Evolutionary conservation across 495 filamentous ascomycete genomes (phyloP).

Genomic region (Daldinia vernicosa): DNA sequence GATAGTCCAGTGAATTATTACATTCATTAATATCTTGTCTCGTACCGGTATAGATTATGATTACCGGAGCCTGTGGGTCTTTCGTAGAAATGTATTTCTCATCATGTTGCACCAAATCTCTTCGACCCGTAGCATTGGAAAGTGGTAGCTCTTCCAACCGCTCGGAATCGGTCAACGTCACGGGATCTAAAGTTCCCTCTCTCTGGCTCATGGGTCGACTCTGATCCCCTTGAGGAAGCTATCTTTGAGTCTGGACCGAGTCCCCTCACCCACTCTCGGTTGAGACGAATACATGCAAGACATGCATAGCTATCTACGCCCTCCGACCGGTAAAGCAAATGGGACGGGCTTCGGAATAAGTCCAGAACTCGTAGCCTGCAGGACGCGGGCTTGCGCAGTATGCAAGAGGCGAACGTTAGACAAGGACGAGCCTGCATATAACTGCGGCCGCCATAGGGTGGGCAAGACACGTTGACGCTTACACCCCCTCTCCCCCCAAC

Average conservation of each 20-base stretch:
- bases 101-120: not conserved
- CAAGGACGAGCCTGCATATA: constrained; percentile 17
- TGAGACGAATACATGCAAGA: constrained; percentile 17
- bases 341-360: constrained; percentile 16
- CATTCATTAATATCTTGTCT: not conserved
- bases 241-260: not conserved
- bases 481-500: constrained; percentile 17
- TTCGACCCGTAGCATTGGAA: not conserved
- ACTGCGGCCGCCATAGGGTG: constrained; percentile 34
- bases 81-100: not conserved
- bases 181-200: not conserved
- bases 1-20: not conserved
- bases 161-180: not conserved
- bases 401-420: constrained; percentile 24
- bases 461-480: constrained; percentile 27
- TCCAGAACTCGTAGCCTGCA: constrained; percentile 26
- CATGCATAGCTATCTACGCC: constrained; percentile 11
- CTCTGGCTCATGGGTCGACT: constrained; percentile 1
- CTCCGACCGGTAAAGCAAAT: constrained; percentile 13
- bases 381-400: constrained; percentile 18
- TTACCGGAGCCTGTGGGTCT: not conserved
- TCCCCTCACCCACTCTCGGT: not conserved
- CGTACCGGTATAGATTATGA: not conserved
- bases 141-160: not conserved
- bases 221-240: constrained; percentile 4